A percentile compares a stretch with the other conserved stretches of the same genome.
phyloP scores from a whole-genome alignment of 2,329 filamentous ascomycete genomes.

The Didymella pomorum region DNA sequence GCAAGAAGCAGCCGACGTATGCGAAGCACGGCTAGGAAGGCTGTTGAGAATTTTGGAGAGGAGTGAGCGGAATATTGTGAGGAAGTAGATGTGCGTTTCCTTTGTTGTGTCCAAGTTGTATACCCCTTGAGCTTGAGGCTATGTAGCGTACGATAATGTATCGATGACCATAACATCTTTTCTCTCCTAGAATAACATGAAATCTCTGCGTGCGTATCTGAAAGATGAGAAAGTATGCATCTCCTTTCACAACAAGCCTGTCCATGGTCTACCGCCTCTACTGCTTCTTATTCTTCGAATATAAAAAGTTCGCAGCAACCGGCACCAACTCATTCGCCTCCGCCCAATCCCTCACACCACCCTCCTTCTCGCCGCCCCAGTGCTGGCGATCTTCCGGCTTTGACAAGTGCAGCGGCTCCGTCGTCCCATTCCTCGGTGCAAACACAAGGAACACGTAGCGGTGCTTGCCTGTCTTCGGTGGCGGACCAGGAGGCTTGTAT shows the following conservation, averaged over 20 bases:
- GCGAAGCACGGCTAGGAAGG: constrained; percentile 32
- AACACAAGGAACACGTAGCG: constrained; percentile 65
- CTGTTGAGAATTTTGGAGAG: not conserved
- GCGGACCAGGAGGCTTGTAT: constrained; percentile 64
- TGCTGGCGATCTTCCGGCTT: constrained; percentile 60
- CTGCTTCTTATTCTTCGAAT: constrained; percentile 59
- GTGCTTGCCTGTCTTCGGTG: constrained; percentile 64
- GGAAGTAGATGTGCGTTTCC: not conserved
- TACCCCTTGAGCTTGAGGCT: constrained; percentile 19
- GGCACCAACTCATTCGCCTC: constrained; percentile 57
- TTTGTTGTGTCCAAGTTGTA: constrained; percentile 15
- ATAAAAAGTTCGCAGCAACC: constrained; percentile 58
- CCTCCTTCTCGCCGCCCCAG: constrained; percentile 61
- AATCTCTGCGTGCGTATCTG: not conserved
- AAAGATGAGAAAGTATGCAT: not conserved
- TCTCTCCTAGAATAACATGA: not conserved
- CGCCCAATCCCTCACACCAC: constrained; percentile 62
- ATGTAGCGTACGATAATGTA: constrained; percentile 13
- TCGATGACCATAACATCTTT: not conserved
- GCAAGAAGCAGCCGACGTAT: constrained; percentile 23
- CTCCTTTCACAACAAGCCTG: not conserved
- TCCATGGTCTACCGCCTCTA: constrained; percentile 26
- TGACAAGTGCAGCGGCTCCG: constrained; percentile 52
- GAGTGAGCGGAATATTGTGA: not conserved
- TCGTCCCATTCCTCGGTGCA: constrained; percentile 55